Evolutionary conservation across 257 asterid genomes (phyloP).

Genomic region (Forsythia suspensa): DNA sequence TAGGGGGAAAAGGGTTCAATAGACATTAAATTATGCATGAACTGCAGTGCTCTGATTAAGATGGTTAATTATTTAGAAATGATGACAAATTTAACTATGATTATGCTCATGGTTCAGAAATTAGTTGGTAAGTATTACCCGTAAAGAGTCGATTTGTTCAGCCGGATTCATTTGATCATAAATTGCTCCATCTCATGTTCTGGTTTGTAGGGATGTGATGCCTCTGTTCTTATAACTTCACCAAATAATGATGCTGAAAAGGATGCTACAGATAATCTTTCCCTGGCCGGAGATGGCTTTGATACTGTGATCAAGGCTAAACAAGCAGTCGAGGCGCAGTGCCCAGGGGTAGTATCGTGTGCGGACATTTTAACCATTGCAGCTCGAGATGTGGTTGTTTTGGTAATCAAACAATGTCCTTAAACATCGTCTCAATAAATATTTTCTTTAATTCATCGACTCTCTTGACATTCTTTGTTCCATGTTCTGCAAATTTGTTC

Average conservation of each 20-base stretch:
- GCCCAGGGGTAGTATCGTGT: constrained; percentile 68
- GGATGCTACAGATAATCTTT: constrained; percentile 59
- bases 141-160: not conserved
- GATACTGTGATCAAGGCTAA: constrained; percentile 73
- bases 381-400: constrained; percentile 60
- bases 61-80: too few species aligned
- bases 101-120: not conserved
- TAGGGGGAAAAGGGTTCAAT: too few species aligned
- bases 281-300: constrained; percentile 80
- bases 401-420: constrained; percentile 34
- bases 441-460: not conserved
- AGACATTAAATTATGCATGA: too few species aligned
- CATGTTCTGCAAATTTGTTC: constrained; percentile 10
- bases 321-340: constrained; percentile 66
- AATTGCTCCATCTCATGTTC: not conserved
- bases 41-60: too few species aligned
- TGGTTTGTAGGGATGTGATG: constrained; percentile 69
- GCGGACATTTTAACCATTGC: constrained; percentile 73
- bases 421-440: not conserved
- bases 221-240: constrained; percentile 60
- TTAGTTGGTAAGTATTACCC: not conserved
- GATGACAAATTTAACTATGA: too few species aligned
- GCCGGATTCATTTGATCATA: not conserved
- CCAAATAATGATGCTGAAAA: constrained; percentile 67
- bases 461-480: not conserved